Conservation (phyloP, 345 rosid genomes). For the Euclidium syriacum region DNA sequence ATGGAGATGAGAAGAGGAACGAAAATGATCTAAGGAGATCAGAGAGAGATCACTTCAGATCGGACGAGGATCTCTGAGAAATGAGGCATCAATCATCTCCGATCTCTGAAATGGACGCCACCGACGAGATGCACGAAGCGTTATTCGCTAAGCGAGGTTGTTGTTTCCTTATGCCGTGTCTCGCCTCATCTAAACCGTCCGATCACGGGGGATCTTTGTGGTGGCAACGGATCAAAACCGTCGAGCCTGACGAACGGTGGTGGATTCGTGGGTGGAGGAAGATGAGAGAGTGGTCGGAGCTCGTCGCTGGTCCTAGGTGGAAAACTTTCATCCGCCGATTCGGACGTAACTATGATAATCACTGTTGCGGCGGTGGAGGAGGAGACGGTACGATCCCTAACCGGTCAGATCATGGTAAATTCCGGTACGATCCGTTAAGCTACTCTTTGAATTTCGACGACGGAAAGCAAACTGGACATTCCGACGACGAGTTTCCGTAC, state of each 20-base stretch:
- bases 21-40: conserved; percentile 2
- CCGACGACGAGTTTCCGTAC: conserved; percentile 29
- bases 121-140: conserved; percentile 28
- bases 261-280: conserved; percentile 38
- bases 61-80: conserved; percentile 1
- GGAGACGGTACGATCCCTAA: neutral
- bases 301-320: conserved; percentile 42
- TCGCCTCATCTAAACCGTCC: conserved; percentile 8
- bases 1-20: neutral
- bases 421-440: conserved; percentile 69
- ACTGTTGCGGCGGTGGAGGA: conserved; percentile 2
- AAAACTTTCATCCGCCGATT: conserved; percentile 43
- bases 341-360: conserved; percentile 9
- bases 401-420: conserved; percentile 30
- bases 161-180: conserved; percentile 39
- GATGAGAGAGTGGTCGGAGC: conserved; percentile 46
- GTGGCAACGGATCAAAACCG: conserved; percentile 36
- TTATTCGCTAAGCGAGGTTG: conserved; percentile 30
- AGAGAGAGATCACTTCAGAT: neutral
- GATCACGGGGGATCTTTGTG: conserved; percentile 24
- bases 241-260: conserved; percentile 16
- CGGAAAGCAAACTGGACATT: conserved; percentile 31
- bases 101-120: conserved; percentile 6
- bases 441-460: conserved; percentile 81
- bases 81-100: conserved; percentile 16